Evolutionary conservation across 345 rosid genomes (phyloP), one percentile per base, ranked within the genome.

Genomic region (Linum lewisii): DNA sequence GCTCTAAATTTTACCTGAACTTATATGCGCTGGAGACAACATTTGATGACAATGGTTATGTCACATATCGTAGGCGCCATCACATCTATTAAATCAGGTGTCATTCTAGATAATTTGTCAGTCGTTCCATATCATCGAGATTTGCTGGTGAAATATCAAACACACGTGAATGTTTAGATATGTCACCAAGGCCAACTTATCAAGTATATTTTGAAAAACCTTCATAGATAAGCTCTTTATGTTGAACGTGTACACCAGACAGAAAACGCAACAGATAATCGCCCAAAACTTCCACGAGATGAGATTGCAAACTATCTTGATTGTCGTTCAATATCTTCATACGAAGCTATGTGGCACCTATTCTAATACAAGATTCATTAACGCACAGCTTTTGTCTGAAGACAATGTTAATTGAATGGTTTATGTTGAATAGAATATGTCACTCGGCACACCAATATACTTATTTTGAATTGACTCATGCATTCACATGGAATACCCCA

Each of bases 151-250:
- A 20, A 9, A 4, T 69, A 42, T 21, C 19, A 69, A 10, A 59
- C 67, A 10, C 63, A 69, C 20, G 24, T 60, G 1, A 51, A 52
- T 51, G 53, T 66, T 16, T 13, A 66, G 7, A 11, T 23, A 1
- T 59, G 53, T 16, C 10, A 10, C 14, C 2, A 61, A n/a, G n/a
- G 9, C 14, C 51, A 11, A 7, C 14, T 25, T 5, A 16, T 34
- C 0, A 26, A 24, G 5, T 59, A 52, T 4, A 21, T 66, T 0
- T 16, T 7, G 21, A 53, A 60, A 51, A 37, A 58, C 0, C 14
- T 36, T 1, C 59, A 66, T 21, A 13, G 54, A 21, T 15, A 7
- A 15, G 11, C 2, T 10, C 4, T 42, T 3, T 10, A 3, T 15
- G 47, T 15, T 42, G 47, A 42, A 15, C 5, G 34, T 29, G 7